Evolutionary conservation across 2,329 filamentous ascomycete genomes (phyloP).

Genomic region (Neofusicoccum laricinum): DNA sequence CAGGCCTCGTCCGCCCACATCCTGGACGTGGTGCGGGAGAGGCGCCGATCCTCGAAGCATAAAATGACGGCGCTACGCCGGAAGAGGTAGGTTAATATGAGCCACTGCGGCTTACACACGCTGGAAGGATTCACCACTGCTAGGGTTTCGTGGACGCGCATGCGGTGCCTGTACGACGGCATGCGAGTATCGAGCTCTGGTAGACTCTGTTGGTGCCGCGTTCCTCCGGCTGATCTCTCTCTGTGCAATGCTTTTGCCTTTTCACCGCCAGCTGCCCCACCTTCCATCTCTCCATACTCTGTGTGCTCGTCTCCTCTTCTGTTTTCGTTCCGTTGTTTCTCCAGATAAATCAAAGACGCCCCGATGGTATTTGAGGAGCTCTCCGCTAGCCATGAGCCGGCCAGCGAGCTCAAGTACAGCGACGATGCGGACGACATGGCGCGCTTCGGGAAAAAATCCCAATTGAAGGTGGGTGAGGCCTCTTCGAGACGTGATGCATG

Average conservation of each 20-base stretch:
- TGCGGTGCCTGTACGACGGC: background rate
- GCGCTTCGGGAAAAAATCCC: slow-evolving; percentile 27
- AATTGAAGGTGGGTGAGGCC: slow-evolving; percentile 30
- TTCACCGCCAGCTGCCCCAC: background rate
- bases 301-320: too few relatives aligned
- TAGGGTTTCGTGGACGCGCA: background rate
- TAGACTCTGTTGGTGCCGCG: background rate
- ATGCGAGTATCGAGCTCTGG: background rate
- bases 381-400: background rate
- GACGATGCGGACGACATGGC: slow-evolving; percentile 13
- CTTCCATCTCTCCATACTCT: background rate
- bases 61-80: background rate
- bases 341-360: background rate
- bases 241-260: too few relatives aligned
- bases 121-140: background rate
- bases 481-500: background rate
- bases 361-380: background rate
- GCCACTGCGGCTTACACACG: background rate
- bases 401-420: background rate
- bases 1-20: too few relatives aligned
- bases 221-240: too few relatives aligned
- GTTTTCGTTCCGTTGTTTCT: too few relatives aligned
- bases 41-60: background rate
- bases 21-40: background rate
- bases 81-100: slow-evolving; percentile 2